Conservation (phyloP, 2,329 filamentous ascomycete genomes). For the Colletotrichum camelliae region DNA sequence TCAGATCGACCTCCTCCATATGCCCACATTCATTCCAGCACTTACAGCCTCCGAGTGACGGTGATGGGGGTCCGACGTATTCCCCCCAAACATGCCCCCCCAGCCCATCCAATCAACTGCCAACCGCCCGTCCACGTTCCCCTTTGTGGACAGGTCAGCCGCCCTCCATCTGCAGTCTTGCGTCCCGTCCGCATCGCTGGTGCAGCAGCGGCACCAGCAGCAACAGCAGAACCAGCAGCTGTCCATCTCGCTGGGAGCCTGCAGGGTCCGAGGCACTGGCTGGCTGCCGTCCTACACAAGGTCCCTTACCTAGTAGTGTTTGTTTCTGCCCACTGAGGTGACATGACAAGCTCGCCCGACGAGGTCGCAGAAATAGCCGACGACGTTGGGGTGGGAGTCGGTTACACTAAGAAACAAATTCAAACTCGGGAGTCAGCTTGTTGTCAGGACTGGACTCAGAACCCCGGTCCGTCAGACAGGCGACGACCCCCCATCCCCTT, state of each 20-base stretch:
- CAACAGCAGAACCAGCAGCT: background rate
- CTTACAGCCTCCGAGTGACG: background rate
- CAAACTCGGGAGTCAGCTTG: background rate
- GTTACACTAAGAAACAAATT: background rate
- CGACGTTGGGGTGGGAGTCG: background rate
- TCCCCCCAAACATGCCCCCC: background rate
- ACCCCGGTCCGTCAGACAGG: background rate
- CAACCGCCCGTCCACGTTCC: background rate
- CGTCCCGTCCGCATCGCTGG: background rate
- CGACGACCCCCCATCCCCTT: background rate
- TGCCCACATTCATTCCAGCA: constrained; percentile 14
- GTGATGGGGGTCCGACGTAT: background rate
- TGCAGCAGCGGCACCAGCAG: background rate
- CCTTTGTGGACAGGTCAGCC: constrained; percentile 16
- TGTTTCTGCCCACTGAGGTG: background rate
- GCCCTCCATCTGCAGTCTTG: constrained; percentile 1
- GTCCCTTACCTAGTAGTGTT: background rate
- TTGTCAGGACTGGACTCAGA: background rate
- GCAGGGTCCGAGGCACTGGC: constrained; percentile 21
- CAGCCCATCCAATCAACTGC: background rate
- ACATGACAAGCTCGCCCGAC: background rate
- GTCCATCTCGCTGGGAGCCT: constrained; percentile 6
- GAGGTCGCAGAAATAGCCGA: background rate
- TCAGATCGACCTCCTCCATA: background rate
- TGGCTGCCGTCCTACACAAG: background rate